Base-by-base conservation (phyloP, 2,329 filamentous ascomycete species). In the Sarocladiaceae sp. region DNA sequence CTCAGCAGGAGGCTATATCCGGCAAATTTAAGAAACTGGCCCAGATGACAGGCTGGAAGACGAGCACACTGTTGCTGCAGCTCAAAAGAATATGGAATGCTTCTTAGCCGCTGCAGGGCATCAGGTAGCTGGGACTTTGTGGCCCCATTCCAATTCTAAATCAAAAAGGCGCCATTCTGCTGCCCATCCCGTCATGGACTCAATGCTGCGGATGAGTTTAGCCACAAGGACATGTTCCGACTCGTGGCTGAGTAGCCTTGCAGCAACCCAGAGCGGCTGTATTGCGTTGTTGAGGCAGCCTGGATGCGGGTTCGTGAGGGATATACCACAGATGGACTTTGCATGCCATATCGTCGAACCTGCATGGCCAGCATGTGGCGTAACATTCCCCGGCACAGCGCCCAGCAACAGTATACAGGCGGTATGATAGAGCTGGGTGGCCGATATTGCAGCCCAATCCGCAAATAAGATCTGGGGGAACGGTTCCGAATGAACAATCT, bases 211-310 rank as follows among this genome's bases (percentile, higher is more conserved):
- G 33, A 77, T 72, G 3, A 73, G 59, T 44, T 65, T 63, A 13
- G 66, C 57, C 7, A 72, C 48, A 10, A 63, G 50, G 11, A 58
- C 47, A 33, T 68, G 68, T 47, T 73, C 66, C 4, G 61, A 60
- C 23, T 58, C 62, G 56, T 80, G 75, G 44, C 69, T 78, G 33
- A 80, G 63, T 1, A 77, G 56, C 27, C 68, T 64, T 0, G 74
- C 76, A 1, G 76, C 76, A 11, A 80, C 64, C 69, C 72, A 78
- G 1, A 79, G 59, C 1, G 75, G 75, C 48, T 79, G 75, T 4
- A 78, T 73, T 3, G 74, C 72, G 51, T 80, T 79, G 48, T 74
- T 79, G 26, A 77, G 52, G 48, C 71, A 76, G 3, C 74, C 76
- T 10, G 71, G 65, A 46, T 80, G 74, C 3, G 68, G 69, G 46